phyloP scores from a whole-genome alignment of 805 yeast species.

The Naumovozyma baii region DNA sequence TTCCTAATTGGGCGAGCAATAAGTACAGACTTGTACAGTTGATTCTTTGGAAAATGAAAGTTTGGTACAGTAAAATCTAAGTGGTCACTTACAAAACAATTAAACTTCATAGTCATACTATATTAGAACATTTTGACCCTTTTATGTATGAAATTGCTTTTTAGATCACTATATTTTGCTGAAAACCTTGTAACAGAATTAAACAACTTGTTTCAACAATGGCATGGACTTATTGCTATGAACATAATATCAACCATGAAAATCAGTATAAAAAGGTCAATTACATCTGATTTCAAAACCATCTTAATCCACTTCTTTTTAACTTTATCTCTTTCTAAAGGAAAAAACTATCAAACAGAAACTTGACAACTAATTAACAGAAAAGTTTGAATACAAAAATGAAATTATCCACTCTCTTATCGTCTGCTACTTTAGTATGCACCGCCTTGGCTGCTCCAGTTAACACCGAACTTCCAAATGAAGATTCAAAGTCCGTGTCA shows the following conservation, averaged over 20 bases:
- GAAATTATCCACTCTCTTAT: constrained; percentile 14
- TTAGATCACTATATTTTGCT: no score
- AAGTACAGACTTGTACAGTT: neutral
- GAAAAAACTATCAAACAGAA: neutral
- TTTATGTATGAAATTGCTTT: neutral
- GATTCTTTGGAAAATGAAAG: neutral
- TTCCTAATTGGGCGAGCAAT: constrained; percentile 8
- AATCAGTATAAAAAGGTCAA: no score
- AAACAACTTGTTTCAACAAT: constrained; percentile 1
- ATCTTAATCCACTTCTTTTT: no score
- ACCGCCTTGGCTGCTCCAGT: constrained; percentile 20
- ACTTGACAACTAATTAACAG: neutral
- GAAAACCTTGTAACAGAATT: neutral
- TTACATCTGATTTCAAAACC: no score
- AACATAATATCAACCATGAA: no score
- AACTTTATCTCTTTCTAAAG: no score
- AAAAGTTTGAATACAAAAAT: constrained; percentile 7
- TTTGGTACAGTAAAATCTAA: neutral
- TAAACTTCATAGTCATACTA: no score
- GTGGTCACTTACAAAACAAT: neutral
- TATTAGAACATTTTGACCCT: neutral
- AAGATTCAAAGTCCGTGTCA: constrained; percentile 6
- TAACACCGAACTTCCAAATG: constrained; percentile 7
- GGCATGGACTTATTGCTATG: no score
- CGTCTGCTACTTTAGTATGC: constrained; percentile 8